phyloP scores from a whole-genome alignment of 805 yeast genomes.

The Candida xiaguanensis region DNA sequence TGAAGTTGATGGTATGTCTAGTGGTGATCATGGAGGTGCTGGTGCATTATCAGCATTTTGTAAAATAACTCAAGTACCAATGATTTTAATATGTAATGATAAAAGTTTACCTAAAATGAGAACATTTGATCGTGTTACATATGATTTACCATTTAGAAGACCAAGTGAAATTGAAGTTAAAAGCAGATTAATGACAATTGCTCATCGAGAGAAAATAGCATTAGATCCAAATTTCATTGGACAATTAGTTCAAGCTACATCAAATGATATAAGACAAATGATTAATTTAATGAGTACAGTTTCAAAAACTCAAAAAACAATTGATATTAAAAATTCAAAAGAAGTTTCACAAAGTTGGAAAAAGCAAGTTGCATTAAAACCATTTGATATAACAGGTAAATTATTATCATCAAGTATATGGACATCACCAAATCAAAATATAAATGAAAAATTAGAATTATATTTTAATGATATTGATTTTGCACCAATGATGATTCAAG shows the following conservation, averaged over 20 bases:
- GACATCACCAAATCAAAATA: constrained; percentile 48
- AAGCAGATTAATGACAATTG: constrained; percentile 85
- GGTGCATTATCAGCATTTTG: constrained; percentile 90
- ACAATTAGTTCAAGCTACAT: constrained; percentile 77
- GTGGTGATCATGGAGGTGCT: constrained; percentile 98
- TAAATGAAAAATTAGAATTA: constrained; percentile 80
- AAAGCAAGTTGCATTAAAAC: constrained; percentile 85
- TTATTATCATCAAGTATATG: constrained; percentile 52
- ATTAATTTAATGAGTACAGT: constrained; percentile 85
- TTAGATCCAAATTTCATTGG: constrained; percentile 79
- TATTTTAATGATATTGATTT: constrained; percentile 94
- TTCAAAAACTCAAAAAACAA: constrained; percentile 62
- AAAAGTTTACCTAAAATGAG: constrained; percentile 91
- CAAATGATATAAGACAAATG: constrained; percentile 91
- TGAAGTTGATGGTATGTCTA: constrained; percentile 99
- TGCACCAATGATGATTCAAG: constrained; percentile 94
- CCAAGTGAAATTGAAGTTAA: constrained; percentile 81
- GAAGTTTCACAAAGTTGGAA: constrained; percentile 72
- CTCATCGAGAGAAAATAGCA: constrained; percentile 76
- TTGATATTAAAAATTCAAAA: constrained; percentile 62
- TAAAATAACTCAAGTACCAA: constrained; percentile 79
- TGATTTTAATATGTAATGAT: constrained; percentile 92
- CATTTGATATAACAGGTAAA: constrained; percentile 81
- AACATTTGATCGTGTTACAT: constrained; percentile 81
- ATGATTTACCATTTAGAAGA: constrained; percentile 80